Percentiles rank a stretch among this genome's conserved stretches.
These are phyloP conservation scores for Vanrija sp. DNA, from an alignment of 1,284 basidiomycete genomes.

Conservation along the genomic window DNA sequence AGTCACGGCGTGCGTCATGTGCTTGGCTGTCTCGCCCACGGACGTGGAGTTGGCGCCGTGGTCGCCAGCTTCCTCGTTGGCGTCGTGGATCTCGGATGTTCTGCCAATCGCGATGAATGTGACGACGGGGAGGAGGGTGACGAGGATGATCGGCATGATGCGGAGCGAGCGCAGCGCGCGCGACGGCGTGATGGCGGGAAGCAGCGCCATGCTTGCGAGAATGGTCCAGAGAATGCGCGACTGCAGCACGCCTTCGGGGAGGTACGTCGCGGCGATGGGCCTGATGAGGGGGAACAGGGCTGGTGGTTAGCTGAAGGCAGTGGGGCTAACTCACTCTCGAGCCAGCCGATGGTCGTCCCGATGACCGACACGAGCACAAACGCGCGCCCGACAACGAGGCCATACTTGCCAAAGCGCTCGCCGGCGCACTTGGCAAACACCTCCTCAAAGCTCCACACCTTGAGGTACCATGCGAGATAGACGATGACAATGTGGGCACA, in stretches of 20 bases:
- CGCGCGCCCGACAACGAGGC: slow-evolving; percentile 34
- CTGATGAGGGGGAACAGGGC: slow-evolving; percentile 37
- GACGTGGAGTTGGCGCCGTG: background rate
- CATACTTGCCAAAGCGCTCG: slow-evolving; percentile 35
- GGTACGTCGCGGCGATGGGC: slow-evolving; percentile 33
- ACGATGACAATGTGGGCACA: slow-evolving; percentile 50
- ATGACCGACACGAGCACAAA: slow-evolving; percentile 36
- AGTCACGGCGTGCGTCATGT: background rate
- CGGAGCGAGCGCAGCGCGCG: slow-evolving; percentile 29
- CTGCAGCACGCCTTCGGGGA: slow-evolving; percentile 25
- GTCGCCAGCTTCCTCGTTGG: slow-evolving; percentile 16
- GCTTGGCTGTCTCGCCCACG: background rate
- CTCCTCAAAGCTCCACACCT: slow-evolving; percentile 47
- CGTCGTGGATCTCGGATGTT: slow-evolving; percentile 45
- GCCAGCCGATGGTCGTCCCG: slow-evolving; percentile 39
- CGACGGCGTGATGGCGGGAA: slow-evolving; percentile 40
- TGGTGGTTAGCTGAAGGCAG: slow-evolving; percentile 5
- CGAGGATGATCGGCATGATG: slow-evolving; percentile 27
- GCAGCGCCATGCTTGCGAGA: slow-evolving; percentile 33
- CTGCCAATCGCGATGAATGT: slow-evolving; percentile 47
- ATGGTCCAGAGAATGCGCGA: slow-evolving; percentile 41
- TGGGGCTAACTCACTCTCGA: slow-evolving; percentile 33
- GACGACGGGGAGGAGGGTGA: slow-evolving; percentile 42
- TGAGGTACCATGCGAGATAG: slow-evolving; percentile 50
- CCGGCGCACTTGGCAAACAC: slow-evolving; percentile 38